Percentiles rank a stretch among this genome's conserved stretches.
These are phyloP conservation scores for Wickerhamiella occidentalis DNA, from an alignment of 805 yeast genomes.

Conservation along the genomic window DNA sequence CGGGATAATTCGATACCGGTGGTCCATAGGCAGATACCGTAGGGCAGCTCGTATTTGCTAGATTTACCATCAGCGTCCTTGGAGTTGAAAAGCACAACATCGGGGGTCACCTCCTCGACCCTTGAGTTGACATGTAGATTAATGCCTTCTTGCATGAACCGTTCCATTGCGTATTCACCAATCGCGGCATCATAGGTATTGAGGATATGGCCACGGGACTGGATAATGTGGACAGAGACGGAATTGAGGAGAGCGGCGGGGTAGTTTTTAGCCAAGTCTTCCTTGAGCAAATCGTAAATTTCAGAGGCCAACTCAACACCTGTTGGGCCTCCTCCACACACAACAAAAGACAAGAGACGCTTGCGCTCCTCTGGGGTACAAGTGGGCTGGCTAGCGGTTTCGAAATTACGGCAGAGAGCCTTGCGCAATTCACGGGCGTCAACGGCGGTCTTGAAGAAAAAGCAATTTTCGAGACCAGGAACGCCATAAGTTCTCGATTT, in stretches of 20 bases:
- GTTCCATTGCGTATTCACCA: slow-evolving; percentile 49
- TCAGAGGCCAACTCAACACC: slow-evolving; percentile 69
- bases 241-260: slow-evolving; percentile 52
- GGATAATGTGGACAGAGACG: slow-evolving; percentile 55
- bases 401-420: slow-evolving; percentile 44
- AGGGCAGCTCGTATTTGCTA: slow-evolving; percentile 39
- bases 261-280: slow-evolving; percentile 45
- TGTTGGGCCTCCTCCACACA: slow-evolving; percentile 68
- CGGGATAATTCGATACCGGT: slow-evolving; percentile 64
- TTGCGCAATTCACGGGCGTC: slow-evolving; percentile 48
- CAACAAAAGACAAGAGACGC: slow-evolving; percentile 47
- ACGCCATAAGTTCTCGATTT: slow-evolving; percentile 60
- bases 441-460: slow-evolving; percentile 52
- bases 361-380: slow-evolving; percentile 52
- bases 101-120: slow-evolving; percentile 45
- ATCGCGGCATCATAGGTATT: slow-evolving; percentile 58
- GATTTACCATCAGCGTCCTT: slow-evolving; percentile 31
- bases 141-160: slow-evolving; percentile 50
- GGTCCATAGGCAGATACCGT: slow-evolving; percentile 62
- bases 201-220: slow-evolving; percentile 53
- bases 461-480: slow-evolving; percentile 50
- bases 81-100: slow-evolving; percentile 48
- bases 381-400: slow-evolving; percentile 53
- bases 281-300: slow-evolving; percentile 51
- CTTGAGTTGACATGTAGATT: slow-evolving; percentile 54